Evolutionary conservation across 345 rosid species (phyloP), one percentile per base, ranked within the genome.

Genomic region (Cardiospermum halicacabum): DNA sequence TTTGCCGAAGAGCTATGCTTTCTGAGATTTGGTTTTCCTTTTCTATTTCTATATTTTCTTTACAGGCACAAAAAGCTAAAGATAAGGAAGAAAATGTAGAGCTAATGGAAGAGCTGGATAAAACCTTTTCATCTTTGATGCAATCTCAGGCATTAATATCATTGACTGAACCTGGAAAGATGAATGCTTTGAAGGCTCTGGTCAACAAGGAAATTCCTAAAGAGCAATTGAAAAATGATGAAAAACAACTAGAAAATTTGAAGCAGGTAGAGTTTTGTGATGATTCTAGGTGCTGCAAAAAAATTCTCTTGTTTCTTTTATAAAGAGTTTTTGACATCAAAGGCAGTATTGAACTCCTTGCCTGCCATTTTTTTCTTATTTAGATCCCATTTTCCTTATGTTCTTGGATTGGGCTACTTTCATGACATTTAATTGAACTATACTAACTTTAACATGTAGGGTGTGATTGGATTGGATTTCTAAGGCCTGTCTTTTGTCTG

Each of bases 21-120:
- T 26, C 12, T 55, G 21, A 53, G 0, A 5, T 63, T 15, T 53
- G 32, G 10, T 4, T 27, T 7, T 26, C 12, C 10, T 50, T 10
- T 19, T 25, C 39, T 59, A 19, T 18, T 51, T 66, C 18, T 63
- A 13, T 30, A 28, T 28, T 4, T 5, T 71, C 34, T 57, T 69
- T 59, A 56, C 80, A 91, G 99, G 96, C 91, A 65, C 87, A 89
- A 83, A 91, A 81, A 69, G 96, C 96, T 40, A 84, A 82, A 80
- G 84, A 87, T 11, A 91, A 89, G 74, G 95, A 89, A 69, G 93
- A 89, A 75, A 91, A 84, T 57, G 93, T 74, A 68, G 84, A 85
- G 75, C 69, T 87, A 72, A 73, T 87, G 86, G 93, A 84, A 58
- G 96, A 85, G 30, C 65, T 94, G 71, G 97, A 94, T 80, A 71